Evolutionary conservation across 1,284 basidiomycete genomes (phyloP), one percentile per base, ranked within the genome.

Genomic region (Apiotrichum akiyoshidainum): DNA sequence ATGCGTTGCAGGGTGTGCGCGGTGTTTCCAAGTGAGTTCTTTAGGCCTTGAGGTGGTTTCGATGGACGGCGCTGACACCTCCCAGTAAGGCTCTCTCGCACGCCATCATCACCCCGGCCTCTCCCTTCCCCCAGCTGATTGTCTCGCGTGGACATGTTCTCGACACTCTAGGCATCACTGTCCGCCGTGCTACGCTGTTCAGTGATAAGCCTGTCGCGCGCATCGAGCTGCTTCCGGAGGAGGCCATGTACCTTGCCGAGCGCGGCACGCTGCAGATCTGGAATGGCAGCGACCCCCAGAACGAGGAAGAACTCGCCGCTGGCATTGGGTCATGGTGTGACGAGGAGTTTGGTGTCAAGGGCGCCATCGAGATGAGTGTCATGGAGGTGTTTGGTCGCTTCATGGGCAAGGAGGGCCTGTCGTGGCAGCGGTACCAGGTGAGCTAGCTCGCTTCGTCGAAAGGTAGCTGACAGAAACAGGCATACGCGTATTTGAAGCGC

Each of bases 351-450:
- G 81, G 83, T 0, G 86, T 90, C 0, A 89, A 92, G 84, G 87
- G 85, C 37, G 89, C 93, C 2, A 88, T 96, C 65, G 91, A 97
- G 69, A 92, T 98, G 88, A 88, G 85, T 55, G 90, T 94, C 5
- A 90, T 95, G 74, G 91, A 98, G 68, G 91, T 87, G 0, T 97
- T 87, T 70, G 82, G 84, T 0, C 85, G 88, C 66, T 87, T 95
- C 83, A 86, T 96, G 59, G 89, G 88, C 5, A 81, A 77, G 44
- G 87, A 91, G 54, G 86, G 84, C 31, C 73, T 94, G 37, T 89
- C 87, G 0, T 78, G 91, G 64, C 92, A 96, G 69, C 83, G 85
- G 52, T 94, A 95, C 72, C 91, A 95, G 81, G 92, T 90, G 52
- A 45, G 83, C 67, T 31, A 31, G n/a, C 21, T 22, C 7, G n/a